These are phyloP conservation scores for Solanum sparsipilum DNA, from an alignment of 257 asterid genomes.

Conservation along the genomic window DNA sequence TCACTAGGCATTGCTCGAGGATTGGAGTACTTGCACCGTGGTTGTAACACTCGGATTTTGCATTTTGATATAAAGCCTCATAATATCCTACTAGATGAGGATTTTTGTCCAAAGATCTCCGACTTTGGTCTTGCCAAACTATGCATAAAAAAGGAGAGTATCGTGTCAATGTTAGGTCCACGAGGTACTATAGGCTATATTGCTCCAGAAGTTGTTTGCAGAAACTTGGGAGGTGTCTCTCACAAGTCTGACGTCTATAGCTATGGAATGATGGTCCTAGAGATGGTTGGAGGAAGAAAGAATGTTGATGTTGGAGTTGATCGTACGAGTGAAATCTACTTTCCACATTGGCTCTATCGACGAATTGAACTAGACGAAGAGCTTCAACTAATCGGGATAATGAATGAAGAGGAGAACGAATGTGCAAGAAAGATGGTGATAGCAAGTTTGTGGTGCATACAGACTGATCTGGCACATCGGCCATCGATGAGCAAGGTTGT, in stretches of 20 bases:
- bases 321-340: slow-evolving; percentile 6
- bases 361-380: neutral
- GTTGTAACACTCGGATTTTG: slow-evolving; percentile 18
- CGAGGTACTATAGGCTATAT: slow-evolving; percentile 17
- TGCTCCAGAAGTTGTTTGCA: slow-evolving; percentile 15
- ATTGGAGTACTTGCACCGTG: slow-evolving; percentile 24
- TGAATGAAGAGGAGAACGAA: slow-evolving; percentile 5
- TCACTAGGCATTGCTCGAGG: slow-evolving; percentile 30
- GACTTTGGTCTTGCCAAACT: slow-evolving; percentile 30
- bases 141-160: slow-evolving; percentile 1
- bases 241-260: slow-evolving; percentile 34
- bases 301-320: neutral
- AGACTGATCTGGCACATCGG: slow-evolving; percentile 13
- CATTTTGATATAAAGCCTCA: slow-evolving; percentile 35
- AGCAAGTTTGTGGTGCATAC: slow-evolving; percentile 42
- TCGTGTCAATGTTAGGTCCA: neutral
- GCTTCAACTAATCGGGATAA: neutral
- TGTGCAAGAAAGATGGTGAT: slow-evolving; percentile 17
- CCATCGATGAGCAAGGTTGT: slow-evolving; percentile 28
- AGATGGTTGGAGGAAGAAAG: slow-evolving; percentile 1
- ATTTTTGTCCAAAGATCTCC: slow-evolving; percentile 13
- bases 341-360: slow-evolving; percentile 17
- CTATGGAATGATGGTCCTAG: slow-evolving; percentile 21
- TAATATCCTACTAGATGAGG: slow-evolving; percentile 21
- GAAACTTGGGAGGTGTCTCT: slow-evolving; percentile 23